phyloP scores from a whole-genome alignment of 805 yeast species.

The Saturnispora quitensis region DNA sequence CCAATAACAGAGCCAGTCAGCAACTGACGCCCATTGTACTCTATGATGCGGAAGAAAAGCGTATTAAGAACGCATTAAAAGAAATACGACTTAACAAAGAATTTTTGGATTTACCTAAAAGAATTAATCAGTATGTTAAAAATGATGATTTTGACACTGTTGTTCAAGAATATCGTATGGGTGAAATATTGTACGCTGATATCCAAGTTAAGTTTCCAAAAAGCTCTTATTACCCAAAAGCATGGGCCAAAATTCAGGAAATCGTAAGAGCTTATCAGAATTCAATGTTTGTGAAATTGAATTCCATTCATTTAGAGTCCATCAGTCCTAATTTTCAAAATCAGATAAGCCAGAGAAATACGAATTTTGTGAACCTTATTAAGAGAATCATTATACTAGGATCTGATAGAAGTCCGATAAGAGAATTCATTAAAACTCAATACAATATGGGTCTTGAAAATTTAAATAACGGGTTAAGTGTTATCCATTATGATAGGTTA shows the following conservation, averaged over 20 bases:
- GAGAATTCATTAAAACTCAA: constrained; percentile 50
- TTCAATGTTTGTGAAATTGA: constrained; percentile 43
- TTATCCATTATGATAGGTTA: constrained; percentile 33
- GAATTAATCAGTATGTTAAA: constrained; percentile 33
- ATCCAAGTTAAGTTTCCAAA: constrained; percentile 9
- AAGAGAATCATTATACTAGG: constrained; percentile 54
- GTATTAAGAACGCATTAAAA: constrained; percentile 39
- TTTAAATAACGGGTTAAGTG: constrained; percentile 33
- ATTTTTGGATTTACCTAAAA: constrained; percentile 50
- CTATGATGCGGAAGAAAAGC: constrained; percentile 38
- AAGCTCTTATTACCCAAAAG: constrained; percentile 33
- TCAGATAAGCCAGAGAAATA: constrained; percentile 10
- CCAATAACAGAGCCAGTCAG: constrained; percentile 41
- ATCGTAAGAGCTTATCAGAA: constrained; percentile 47
- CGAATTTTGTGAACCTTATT: constrained; percentile 34
- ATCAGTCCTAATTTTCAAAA: constrained; percentile 16
- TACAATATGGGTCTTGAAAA: constrained; percentile 31
- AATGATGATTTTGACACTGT: constrained; percentile 50
- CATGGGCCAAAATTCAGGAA: constrained; percentile 49
- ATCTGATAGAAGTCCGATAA: constrained; percentile 52
- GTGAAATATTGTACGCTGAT: constrained; percentile 22
- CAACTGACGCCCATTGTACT: constrained; percentile 52
- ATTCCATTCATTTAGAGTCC: constrained; percentile 24
- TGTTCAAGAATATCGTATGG: constrained; percentile 47
- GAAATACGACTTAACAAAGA: constrained; percentile 44